Conservation (phyloP, 2,329 filamentous ascomycete species). For the Microdochium paspali region DNA sequence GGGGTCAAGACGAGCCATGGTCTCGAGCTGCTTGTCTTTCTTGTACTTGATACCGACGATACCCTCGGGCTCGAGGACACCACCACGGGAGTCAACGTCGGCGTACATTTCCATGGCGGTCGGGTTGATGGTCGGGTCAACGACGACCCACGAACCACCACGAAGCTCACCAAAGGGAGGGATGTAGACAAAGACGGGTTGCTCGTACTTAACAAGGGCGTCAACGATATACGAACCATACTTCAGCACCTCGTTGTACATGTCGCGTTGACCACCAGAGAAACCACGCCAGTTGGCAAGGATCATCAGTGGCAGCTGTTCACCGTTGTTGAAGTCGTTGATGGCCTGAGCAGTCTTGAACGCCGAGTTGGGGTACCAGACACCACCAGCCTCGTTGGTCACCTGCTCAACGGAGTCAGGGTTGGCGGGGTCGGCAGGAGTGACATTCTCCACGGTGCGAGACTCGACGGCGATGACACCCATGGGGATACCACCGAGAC, state of each 20-base stretch:
- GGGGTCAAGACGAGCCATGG: conserved; percentile 88
- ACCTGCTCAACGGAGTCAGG: conserved; percentile 97
- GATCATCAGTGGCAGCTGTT: conserved; percentile 97
- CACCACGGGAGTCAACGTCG: conserved; percentile 86
- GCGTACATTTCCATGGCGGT: conserved; percentile 99
- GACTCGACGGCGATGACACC: conserved; percentile 98
- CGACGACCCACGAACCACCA: conserved; percentile 98
- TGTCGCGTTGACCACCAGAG: conserved; percentile 97
- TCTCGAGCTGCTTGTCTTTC: conserved; percentile 93
- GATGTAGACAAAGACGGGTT: conserved; percentile 98
- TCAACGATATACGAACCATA: conserved; percentile 99
- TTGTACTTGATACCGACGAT: conserved; percentile 99
- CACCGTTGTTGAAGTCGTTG: conserved; percentile 97
- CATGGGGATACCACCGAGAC: conserved; percentile 93
- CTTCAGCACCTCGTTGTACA: conserved; percentile 99
- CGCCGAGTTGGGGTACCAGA: conserved; percentile 99
- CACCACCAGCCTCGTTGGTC: conserved; percentile 88
- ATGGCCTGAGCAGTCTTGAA: conserved; percentile 99
- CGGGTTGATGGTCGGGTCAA: conserved; percentile 96
- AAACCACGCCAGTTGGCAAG: conserved; percentile 99
- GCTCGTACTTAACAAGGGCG: conserved; percentile 94
- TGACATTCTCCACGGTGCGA: conserved; percentile 92
- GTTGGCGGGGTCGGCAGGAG: conserved; percentile 93
- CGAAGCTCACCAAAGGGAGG: conserved; percentile 93
- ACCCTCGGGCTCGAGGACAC: conserved; percentile 95